phyloP scores from a whole-genome alignment of 139 green algal species.

The Ettlia oleoabundans region DNA sequence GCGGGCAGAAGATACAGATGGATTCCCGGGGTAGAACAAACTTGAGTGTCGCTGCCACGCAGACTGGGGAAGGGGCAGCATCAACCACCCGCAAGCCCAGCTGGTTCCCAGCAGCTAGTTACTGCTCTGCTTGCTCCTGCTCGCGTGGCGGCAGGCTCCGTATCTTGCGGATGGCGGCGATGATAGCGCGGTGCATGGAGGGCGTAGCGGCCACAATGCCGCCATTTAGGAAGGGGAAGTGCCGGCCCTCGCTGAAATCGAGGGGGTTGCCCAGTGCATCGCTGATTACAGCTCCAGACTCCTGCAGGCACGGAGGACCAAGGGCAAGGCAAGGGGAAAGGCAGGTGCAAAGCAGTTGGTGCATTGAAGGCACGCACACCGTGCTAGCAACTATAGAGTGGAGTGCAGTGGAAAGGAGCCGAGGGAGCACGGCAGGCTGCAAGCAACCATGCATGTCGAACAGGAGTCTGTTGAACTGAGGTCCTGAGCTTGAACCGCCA shows the following conservation, averaged over 20 bases:
- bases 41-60: no score
- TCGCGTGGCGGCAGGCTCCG: neutral
- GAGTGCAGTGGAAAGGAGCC: no score
- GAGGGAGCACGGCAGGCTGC: no score
- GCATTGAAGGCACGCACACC: neutral
- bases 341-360: neutral
- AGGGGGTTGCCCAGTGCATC: constrained; percentile 55
- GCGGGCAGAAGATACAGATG: no score
- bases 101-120: neutral
- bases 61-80: no score
- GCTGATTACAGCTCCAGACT: constrained; percentile 78
- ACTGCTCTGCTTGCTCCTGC: neutral
- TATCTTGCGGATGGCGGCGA: constrained; percentile 34
- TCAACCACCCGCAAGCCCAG: no score
- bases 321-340: neutral
- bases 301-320: constrained; percentile 54
- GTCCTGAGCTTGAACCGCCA: neutral
- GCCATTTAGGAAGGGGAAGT: constrained; percentile 52
- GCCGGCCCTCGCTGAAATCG: constrained; percentile 58
- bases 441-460: no score
- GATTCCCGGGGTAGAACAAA: neutral
- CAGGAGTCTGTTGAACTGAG: neutral
- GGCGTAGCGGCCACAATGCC: constrained; percentile 71
- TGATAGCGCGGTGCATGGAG: constrained; percentile 42
- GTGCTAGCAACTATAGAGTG: no score